These are phyloP conservation scores for Blepharisma japonicum DNA, from an alignment of 73 alveolate genomes.

Conservation along the genomic window DNA sequence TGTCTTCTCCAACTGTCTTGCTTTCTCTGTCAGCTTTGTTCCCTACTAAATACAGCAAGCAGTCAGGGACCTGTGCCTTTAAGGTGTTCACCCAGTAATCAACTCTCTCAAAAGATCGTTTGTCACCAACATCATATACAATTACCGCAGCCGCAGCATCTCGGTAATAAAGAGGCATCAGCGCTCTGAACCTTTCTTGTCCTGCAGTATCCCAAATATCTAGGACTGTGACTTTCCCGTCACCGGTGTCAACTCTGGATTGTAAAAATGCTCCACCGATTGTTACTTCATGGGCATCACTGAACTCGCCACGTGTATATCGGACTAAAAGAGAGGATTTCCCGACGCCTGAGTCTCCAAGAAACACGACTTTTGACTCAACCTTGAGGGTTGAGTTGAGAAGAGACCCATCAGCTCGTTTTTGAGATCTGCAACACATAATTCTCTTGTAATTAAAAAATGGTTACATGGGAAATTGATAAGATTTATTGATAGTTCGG, in stretches of 20 bases:
- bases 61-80: conserved; percentile 39
- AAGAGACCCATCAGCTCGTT: neutral
- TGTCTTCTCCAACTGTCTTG: conserved; percentile 43
- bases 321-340: conserved; percentile 51
- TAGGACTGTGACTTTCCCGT: conserved; percentile 39
- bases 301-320: conserved; percentile 39
- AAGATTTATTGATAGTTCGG: too few relatives aligned
- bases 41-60: conserved; percentile 62
- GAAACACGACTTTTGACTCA: conserved; percentile 58
- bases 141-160: conserved; percentile 83
- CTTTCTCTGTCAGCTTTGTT: conserved; percentile 63
- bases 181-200: conserved; percentile 67
- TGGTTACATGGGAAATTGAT: too few relatives aligned
- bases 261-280: conserved; percentile 63
- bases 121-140: conserved; percentile 69
- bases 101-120: conserved; percentile 53
- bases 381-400: neutral
- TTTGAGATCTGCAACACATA: conserved; percentile 25
- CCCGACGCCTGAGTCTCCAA: conserved; percentile 72
- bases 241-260: conserved; percentile 35
- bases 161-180: conserved; percentile 67
- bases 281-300: conserved; percentile 54
- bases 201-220: conserved; percentile 91
- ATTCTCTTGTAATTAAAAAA: too few relatives aligned
- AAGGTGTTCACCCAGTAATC: conserved; percentile 72